A percentile compares a stretch with the other conserved stretches of the same genome.
These are phyloP conservation scores for Myriangium duriaei DNA, from an alignment of 2,329 filamentous ascomycete genomes.

Conservation along the genomic window DNA sequence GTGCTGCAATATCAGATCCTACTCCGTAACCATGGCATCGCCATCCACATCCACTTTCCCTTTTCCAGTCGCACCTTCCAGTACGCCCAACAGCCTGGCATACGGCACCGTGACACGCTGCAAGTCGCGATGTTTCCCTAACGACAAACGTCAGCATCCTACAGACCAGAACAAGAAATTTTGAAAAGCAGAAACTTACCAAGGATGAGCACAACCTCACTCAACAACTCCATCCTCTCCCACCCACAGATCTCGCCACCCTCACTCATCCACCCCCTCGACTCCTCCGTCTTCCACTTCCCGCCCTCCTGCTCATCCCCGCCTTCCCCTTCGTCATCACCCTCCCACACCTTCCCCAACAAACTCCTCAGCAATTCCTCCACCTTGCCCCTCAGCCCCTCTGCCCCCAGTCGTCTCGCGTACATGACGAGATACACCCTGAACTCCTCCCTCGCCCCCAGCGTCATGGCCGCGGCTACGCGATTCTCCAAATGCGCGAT, in stretches of 20 bases:
- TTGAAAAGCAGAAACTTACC: slow-evolving; percentile 47
- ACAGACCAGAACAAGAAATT: too few relatives aligned
- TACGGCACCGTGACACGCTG: slow-evolving; percentile 94
- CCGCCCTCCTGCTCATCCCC: slow-evolving; percentile 26
- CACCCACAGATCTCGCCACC: slow-evolving; percentile 75
- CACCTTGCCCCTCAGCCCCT: slow-evolving; percentile 76
- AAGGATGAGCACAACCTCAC: slow-evolving; percentile 82
- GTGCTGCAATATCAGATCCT: too few relatives aligned
- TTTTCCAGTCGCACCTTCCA: too few relatives aligned
- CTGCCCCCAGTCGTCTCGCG: slow-evolving; percentile 83
- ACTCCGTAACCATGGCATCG: slow-evolving; percentile 10
- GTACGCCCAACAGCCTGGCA: slow-evolving; percentile 62
- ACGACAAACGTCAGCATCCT: slow-evolving; percentile 23
- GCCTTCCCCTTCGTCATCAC: slow-evolving; percentile 40
- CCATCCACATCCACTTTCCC: slow-evolving; percentile 1
- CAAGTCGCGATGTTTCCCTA: slow-evolving; percentile 89
- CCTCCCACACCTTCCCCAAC: slow-evolving; percentile 56
- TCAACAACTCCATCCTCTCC: slow-evolving; percentile 76
- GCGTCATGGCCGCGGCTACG: slow-evolving; percentile 72
- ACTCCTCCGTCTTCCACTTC: slow-evolving; percentile 18
- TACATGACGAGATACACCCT: slow-evolving; percentile 96
- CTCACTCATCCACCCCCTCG: slow-evolving; percentile 51
- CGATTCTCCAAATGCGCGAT: slow-evolving; percentile 93
- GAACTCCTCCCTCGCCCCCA: slow-evolving; percentile 85
- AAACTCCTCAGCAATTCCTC: slow-evolving; percentile 80